Percentiles rank a stretch among this genome's conserved stretches.
Evolutionary conservation across 2,329 filamentous ascomycete genomes (phyloP).

Genomic region (Mycogone perniciosa): DNA sequence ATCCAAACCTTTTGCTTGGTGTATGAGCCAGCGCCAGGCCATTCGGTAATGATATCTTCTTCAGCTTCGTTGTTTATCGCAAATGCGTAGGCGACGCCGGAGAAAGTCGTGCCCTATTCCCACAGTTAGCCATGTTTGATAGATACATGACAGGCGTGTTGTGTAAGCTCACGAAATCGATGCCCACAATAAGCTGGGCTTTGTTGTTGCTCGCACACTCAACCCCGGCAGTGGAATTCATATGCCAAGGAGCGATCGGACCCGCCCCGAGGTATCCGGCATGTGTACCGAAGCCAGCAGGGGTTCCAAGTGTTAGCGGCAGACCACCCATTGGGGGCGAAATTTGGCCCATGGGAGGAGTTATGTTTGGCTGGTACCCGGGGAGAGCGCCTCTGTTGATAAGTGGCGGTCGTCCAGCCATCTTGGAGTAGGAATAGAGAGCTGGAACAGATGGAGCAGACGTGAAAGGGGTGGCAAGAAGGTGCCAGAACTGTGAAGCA

Average conservation of each 20-base stretch:
- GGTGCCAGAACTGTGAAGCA: too few relatives aligned
- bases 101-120: slow-evolving; percentile 89
- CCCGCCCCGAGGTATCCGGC: slow-evolving; percentile 40
- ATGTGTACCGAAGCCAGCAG: slow-evolving; percentile 39
- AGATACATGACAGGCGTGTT: background rate
- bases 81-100: slow-evolving; percentile 93
- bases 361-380: slow-evolving; percentile 54
- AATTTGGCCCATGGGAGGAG: slow-evolving; percentile 32
- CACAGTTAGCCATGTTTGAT: too few relatives aligned
- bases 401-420: slow-evolving; percentile 59
- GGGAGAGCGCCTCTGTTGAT: slow-evolving; percentile 59
- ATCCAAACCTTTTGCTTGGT: slow-evolving; percentile 87
- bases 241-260: slow-evolving; percentile 36
- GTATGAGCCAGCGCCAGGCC: slow-evolving; percentile 94
- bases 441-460: too few relatives aligned
- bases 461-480: too few relatives aligned
- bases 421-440: slow-evolving; percentile 26
- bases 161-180: slow-evolving; percentile 75
- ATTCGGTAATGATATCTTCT: slow-evolving; percentile 98
- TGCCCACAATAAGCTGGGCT: slow-evolving; percentile 95
- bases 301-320: slow-evolving; percentile 28
- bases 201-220: slow-evolving; percentile 86
- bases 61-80: slow-evolving; percentile 96
- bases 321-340: slow-evolving; percentile 26
- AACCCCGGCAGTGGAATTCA: slow-evolving; percentile 62